These are phyloP conservation scores for Arthroderma uncinatum DNA, from an alignment of 2,329 filamentous ascomycete genomes.

Conservation along the genomic window DNA sequence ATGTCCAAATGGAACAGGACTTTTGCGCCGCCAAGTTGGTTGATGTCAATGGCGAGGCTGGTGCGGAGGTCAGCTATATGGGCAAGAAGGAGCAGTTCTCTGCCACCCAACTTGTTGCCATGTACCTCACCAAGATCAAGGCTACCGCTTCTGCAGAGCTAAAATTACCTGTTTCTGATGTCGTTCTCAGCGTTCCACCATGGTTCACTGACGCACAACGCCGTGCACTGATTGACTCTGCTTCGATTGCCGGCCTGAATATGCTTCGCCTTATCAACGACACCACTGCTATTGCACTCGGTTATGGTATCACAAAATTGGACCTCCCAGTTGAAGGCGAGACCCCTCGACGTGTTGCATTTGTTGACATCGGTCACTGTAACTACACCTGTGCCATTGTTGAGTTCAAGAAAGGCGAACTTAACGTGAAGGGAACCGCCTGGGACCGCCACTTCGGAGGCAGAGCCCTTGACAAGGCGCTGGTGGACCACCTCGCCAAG, in stretches of 20 bases:
- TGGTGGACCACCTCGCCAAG: slow-evolving; percentile 87
- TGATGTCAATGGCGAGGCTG: slow-evolving; percentile 87
- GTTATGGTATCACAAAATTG: slow-evolving; percentile 95
- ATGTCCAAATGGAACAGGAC: slow-evolving; percentile 85
- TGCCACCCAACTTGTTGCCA: slow-evolving; percentile 84
- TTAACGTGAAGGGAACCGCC: slow-evolving; percentile 82
- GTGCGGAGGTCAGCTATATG: slow-evolving; percentile 83
- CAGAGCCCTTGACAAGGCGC: slow-evolving; percentile 88
- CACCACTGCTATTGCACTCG: slow-evolving; percentile 88
- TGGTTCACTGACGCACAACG: slow-evolving; percentile 98
- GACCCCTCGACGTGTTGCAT: slow-evolving; percentile 79
- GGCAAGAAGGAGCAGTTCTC: slow-evolving; percentile 94
- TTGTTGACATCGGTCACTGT: slow-evolving; percentile 92
- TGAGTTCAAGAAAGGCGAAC: slow-evolving; percentile 94
- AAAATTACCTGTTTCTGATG: slow-evolving; percentile 79
- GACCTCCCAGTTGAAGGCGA: slow-evolving; percentile 82
- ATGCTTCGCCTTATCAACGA: slow-evolving; percentile 93
- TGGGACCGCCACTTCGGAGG: slow-evolving; percentile 96
- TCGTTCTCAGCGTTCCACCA: slow-evolving; percentile 85
- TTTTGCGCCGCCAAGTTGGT: slow-evolving; percentile 76
- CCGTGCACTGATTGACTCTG: slow-evolving; percentile 75
- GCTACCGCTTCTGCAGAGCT: slow-evolving; percentile 76
- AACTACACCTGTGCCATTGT: slow-evolving; percentile 92
- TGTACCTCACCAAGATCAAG: slow-evolving; percentile 94
- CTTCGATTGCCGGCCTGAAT: slow-evolving; percentile 88